phyloP scores from a whole-genome alignment of 257 asterid species.

The Avicennia marina region DNA sequence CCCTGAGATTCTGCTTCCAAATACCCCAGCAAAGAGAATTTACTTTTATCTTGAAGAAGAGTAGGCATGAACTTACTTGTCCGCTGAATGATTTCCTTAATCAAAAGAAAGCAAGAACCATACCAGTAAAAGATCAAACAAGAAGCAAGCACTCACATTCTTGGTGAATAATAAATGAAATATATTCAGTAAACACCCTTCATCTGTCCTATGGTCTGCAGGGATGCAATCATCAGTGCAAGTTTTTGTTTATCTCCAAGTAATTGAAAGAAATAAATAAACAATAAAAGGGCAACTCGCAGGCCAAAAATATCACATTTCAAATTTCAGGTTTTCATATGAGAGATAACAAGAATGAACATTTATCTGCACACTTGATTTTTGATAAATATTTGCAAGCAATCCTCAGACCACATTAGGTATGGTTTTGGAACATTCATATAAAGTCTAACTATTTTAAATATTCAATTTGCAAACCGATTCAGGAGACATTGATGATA shows the following conservation, averaged over 20 bases:
- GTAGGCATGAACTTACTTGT: conserved; percentile 57
- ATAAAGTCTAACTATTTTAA: not conserved
- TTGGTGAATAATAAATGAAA: not conserved
- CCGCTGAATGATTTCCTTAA: conserved; percentile 51
- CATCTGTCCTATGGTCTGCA: not conserved
- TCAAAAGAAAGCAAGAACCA: not conserved
- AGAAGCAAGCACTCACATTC: not conserved
- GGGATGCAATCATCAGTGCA: not conserved
- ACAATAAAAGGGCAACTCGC: not conserved
- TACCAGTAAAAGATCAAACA: conserved; percentile 9
- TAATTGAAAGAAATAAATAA: not conserved
- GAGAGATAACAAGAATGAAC: no score
- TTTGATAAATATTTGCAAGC: no score
- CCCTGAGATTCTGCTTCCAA: conserved; percentile 33
- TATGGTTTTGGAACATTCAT: not conserved
- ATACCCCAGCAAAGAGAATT: conserved; percentile 63
- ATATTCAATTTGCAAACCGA: not conserved
- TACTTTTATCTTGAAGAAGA: conserved; percentile 55
- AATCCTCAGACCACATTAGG: no score
- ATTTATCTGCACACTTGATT: no score
- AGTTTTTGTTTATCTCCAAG: not conserved
- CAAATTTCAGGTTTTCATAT: no score
- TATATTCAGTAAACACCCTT: not conserved
- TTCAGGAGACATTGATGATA: not conserved
- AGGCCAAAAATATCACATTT: no score